Conservation (phyloP, 2,329 filamentous ascomycete genomes). For the Falciphora oryzae region DNA sequence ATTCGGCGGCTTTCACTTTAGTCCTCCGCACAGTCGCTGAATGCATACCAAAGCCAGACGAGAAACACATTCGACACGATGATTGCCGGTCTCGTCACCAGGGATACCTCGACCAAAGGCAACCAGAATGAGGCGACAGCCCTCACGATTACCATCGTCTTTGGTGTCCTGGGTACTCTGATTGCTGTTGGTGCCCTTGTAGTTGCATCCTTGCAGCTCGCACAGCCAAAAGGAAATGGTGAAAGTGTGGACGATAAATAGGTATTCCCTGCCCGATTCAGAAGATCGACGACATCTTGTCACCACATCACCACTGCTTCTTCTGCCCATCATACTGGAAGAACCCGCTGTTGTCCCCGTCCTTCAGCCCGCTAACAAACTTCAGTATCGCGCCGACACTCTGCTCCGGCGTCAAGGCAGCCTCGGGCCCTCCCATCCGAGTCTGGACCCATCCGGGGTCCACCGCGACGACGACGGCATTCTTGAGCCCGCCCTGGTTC, state of each 20-base stretch:
- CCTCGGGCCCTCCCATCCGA: slow-evolving; percentile 24
- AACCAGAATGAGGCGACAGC: too few relatives aligned
- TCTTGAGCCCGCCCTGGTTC: slow-evolving; percentile 16
- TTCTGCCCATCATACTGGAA: slow-evolving; percentile 17
- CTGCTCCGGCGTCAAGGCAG: slow-evolving; percentile 21
- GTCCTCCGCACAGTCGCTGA: too few relatives aligned
- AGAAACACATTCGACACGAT: too few relatives aligned
- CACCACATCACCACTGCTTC: slow-evolving; percentile 24
- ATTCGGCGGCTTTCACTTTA: too few relatives aligned
- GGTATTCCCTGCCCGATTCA: background rate
- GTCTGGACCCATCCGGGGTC: slow-evolving; percentile 32
- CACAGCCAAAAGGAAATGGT: background rate
- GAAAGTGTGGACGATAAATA: background rate
- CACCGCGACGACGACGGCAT: slow-evolving; percentile 23
- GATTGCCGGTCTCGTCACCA: too few relatives aligned
- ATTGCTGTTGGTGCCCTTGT: background rate
- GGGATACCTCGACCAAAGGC: too few relatives aligned
- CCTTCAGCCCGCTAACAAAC: slow-evolving; percentile 66
- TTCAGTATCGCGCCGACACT: slow-evolving; percentile 54
- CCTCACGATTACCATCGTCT: background rate
- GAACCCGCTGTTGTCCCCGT: slow-evolving; percentile 29
- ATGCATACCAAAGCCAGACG: too few relatives aligned
- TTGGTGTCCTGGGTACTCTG: background rate
- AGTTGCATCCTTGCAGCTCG: background rate
- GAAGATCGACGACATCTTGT: too few relatives aligned